Base-by-base conservation (phyloP, 1,284 basidiomycete genomes). In the Ganoderma resinaceum region DNA sequence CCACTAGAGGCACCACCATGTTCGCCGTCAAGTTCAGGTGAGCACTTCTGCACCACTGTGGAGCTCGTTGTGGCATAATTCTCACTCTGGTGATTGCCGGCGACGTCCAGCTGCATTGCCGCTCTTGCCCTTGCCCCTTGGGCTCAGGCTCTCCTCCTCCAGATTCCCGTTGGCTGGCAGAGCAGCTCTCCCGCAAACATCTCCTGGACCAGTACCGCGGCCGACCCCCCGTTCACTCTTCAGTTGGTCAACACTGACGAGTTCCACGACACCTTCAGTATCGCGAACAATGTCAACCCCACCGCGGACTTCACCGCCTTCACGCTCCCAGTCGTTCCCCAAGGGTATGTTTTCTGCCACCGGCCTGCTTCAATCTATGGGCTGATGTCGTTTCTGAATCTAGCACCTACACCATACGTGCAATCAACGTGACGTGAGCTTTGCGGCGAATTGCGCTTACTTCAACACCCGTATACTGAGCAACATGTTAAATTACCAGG, bases 261-360 rank as follows among this genome's bases (percentile, higher is more conserved):
- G 0, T 91, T 92, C 84, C 79, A 89, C 78, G 79, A 86, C 69
- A 69, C 82, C 0, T 86, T 86, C 62, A 90, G 86, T 52, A 82
- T 93, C 66, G 86, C 83, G 14, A 91, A 87, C 82, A 90, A 88
- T 70, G 80, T 93, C 0, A 73, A 80, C 29, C 82, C 86, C 0
- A 61, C 79, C 1, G 18, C 67, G 0, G 80, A 82, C 6, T 59
- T 75, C 4, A 0, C 87, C 4, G 81, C 78, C 0, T 53, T 92
- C 31, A 63, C 68, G 0, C 73, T 91, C 16, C 89, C 89, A 12
- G 68, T 81, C 37, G 84, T 92, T n/a, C 84, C 84, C 1, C 72
- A 70, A 16, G 81, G 79, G 91, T 91, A 74, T 64, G 87, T 71
- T 14, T 63, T 23, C 74, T 49, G 7, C 9, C 23, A 9, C 66